Conservation (phyloP, 1,284 basidiomycete genomes). For the Malassezia psittaci region DNA sequence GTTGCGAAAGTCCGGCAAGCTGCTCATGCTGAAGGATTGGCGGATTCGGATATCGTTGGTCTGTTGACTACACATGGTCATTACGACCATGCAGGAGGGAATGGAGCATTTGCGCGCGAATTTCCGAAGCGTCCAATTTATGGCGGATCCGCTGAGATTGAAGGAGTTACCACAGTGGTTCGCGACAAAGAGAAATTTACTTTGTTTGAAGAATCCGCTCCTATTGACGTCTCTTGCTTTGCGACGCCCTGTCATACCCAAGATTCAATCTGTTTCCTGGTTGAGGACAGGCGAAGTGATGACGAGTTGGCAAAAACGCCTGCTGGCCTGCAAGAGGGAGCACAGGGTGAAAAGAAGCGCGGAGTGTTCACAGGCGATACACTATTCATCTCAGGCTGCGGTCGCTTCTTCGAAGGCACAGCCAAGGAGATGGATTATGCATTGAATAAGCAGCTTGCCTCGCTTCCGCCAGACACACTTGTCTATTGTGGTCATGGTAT, state of each 20-base stretch:
- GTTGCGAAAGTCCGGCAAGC: constrained; percentile 62
- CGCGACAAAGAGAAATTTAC: constrained; percentile 39
- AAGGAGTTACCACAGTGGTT: constrained; percentile 62
- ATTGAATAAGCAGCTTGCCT: constrained; percentile 59
- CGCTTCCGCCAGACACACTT: constrained; percentile 68
- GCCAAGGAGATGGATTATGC: constrained; percentile 72
- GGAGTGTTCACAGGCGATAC: constrained; percentile 95
- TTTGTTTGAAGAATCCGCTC: constrained; percentile 20
- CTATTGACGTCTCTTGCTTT: constrained; percentile 48
- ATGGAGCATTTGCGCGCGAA: constrained; percentile 53
- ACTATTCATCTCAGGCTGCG: constrained; percentile 81
- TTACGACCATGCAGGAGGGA: constrained; percentile 76
- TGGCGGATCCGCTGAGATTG: constrained; percentile 67
- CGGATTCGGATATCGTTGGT: constrained; percentile 48
- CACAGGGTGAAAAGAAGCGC: constrained; percentile 52
- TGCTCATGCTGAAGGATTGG: constrained; percentile 54
- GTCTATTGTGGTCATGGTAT: constrained; percentile 75
- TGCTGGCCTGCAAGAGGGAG: constrained; percentile 49
- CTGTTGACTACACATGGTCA: constrained; percentile 45
- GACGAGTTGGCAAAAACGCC: background rate
- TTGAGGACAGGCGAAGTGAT: constrained; percentile 52
- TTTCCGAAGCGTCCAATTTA: constrained; percentile 66
- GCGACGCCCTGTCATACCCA: constrained; percentile 93
- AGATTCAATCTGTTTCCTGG: constrained; percentile 85
- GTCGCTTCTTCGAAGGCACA: constrained; percentile 92